phyloP scores from a whole-genome alignment of 1,139 yeast species.

The Meyerozyma guilliermondii region DNA sequence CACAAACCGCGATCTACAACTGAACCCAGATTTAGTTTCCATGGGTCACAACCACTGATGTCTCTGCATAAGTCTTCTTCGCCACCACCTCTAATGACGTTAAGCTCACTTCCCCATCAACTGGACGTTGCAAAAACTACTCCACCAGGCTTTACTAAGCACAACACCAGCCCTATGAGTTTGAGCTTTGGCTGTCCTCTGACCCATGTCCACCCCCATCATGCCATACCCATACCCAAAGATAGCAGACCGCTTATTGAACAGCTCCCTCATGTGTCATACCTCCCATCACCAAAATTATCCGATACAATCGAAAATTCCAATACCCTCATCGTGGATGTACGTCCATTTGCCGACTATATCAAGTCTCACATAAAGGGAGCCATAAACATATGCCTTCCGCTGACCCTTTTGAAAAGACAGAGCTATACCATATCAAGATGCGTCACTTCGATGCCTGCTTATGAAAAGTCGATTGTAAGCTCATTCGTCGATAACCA shows the following conservation, averaged over 20 bases:
- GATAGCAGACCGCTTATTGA: not conserved
- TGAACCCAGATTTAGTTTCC: not conserved
- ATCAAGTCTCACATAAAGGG: slow-evolving; percentile 45
- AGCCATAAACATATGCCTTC: slow-evolving; percentile 68
- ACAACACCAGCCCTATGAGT: slow-evolving; percentile 5
- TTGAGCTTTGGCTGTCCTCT: slow-evolving; percentile 5
- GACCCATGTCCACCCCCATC: slow-evolving; percentile 4
- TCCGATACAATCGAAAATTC: slow-evolving; percentile 7
- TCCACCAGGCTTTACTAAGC: not conserved
- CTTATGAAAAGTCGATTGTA: slow-evolving; percentile 13
- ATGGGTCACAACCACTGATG: not conserved
- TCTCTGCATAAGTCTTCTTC: not conserved
- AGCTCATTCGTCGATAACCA: slow-evolving; percentile 51
- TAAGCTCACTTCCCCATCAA: not conserved
- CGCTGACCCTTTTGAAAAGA: slow-evolving; percentile 72
- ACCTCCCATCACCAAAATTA: not conserved
- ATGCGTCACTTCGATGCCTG: slow-evolving; percentile 54
- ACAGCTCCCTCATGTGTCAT: not conserved
- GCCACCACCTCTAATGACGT: not conserved
- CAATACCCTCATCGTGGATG: slow-evolving; percentile 51
- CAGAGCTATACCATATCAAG: slow-evolving; percentile 53
- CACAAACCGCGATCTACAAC: not conserved
- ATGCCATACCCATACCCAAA: slow-evolving; percentile 3
- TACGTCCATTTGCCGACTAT: slow-evolving; percentile 66
- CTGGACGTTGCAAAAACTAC: not conserved